Evolutionary conservation across 805 yeast genomes (phyloP).

Genomic region (Kodamaea lidongshanica): DNA sequence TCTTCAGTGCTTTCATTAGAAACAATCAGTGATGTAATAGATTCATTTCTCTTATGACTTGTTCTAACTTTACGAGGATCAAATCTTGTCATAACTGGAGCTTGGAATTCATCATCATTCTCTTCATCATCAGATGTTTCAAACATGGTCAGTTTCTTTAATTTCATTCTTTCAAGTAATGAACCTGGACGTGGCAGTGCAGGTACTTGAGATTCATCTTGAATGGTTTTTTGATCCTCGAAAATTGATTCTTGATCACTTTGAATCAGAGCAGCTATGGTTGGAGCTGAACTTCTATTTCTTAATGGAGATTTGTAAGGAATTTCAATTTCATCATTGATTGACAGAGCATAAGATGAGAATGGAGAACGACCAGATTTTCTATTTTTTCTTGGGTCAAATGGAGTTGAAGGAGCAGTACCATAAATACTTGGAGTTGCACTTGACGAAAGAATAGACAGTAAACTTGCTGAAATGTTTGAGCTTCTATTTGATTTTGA

Average conservation of each 20-base stretch:
- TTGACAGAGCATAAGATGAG: constrained; percentile 9
- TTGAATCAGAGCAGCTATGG: constrained; percentile 2
- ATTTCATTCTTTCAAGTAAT: constrained; percentile 9
- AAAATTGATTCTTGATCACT: constrained; percentile 9
- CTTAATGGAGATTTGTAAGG: constrained; percentile 13
- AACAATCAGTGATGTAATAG: constrained; percentile 6
- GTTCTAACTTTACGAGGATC: constrained; percentile 12
- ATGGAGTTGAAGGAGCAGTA: constrained; percentile 14
- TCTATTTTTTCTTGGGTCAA: constrained; percentile 19
- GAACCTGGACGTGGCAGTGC: constrained; percentile 7
- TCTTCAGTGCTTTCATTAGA: too few species aligned
- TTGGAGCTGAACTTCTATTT: constrained; percentile 6
- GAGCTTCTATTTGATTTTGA: constrained; percentile 6
- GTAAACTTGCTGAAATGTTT: constrained; percentile 11
- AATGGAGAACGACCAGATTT: constrained; percentile 13
- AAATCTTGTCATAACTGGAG: constrained; percentile 7
- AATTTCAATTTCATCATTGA: constrained; percentile 9
- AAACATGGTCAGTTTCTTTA: constrained; percentile 7
- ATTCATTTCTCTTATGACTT: constrained; percentile 6
- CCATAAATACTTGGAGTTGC: constrained; percentile 7
- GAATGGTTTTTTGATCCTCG: constrained; percentile 7
- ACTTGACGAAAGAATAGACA: constrained; percentile 11
- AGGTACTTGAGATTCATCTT: constrained; percentile 6
- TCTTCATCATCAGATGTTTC: constrained; percentile 10
- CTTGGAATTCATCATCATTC: constrained; percentile 6